Evolutionary conservation across 23 red algal species (phyloP).

Genomic region (Gracilaria gracilis): DNA sequence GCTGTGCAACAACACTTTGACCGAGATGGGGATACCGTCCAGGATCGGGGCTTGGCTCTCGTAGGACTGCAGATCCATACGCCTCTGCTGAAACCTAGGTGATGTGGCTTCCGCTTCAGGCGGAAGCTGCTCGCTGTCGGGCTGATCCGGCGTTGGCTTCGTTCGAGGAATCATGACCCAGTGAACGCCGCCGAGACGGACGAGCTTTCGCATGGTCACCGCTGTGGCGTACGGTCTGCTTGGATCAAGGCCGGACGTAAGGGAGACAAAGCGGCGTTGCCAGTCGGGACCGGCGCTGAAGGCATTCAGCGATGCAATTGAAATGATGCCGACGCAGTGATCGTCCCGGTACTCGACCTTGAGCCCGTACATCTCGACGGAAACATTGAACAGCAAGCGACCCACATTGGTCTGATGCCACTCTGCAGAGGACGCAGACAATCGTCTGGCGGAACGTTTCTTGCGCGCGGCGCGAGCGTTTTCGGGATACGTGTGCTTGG

Average conservation of each 20-base stretch:
- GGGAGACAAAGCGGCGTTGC: slow-evolving; percentile 49
- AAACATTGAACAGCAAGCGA: slow-evolving; percentile 63
- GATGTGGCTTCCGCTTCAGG: not conserved
- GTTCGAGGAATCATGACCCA: slow-evolving; percentile 61
- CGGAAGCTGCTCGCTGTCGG: not conserved
- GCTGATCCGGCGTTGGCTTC: not conserved
- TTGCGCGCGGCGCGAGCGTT: not conserved
- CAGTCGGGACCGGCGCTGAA: slow-evolving; percentile 67
- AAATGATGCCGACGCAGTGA: slow-evolving; percentile 55
- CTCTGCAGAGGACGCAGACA: not conserved
- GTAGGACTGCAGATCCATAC: slow-evolving; percentile 54
- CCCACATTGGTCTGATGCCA: slow-evolving; percentile 77
- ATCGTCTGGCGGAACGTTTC: not conserved
- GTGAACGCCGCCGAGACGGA: slow-evolving; percentile 58
- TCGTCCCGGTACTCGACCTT: slow-evolving; percentile 72
- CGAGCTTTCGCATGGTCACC: slow-evolving; percentile 66
- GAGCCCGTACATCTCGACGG: slow-evolving; percentile 61
- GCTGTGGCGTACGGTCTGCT: slow-evolving; percentile 28
- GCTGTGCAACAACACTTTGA: slow-evolving; percentile 48
- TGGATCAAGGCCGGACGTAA: slow-evolving; percentile 23
- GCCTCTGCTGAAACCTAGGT: not conserved
- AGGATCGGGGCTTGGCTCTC: slow-evolving; percentile 57
- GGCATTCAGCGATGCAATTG: slow-evolving; percentile 53
- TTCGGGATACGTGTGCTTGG: slow-evolving; percentile 31
- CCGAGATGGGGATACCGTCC: slow-evolving; percentile 54